Conservation (phyloP, 2,329 filamentous ascomycete genomes). For the Dissoconium aciculare region DNA sequence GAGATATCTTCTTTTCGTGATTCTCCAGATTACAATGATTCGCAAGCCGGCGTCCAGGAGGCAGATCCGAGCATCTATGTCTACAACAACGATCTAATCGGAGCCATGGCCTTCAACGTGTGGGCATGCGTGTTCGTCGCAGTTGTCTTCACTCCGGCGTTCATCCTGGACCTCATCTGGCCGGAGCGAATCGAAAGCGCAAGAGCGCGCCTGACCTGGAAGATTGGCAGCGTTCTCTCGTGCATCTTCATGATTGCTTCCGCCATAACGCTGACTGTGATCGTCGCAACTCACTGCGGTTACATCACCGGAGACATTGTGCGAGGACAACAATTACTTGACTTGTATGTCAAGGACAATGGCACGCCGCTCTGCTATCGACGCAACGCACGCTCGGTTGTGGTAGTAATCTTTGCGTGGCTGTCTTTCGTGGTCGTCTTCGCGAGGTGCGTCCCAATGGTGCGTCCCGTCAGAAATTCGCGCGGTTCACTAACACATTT, state of each 20-base stretch:
- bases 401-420: constrained; percentile 40
- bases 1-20: too few relatives aligned
- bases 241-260: constrained; percentile 33
- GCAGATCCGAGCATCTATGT: constrained; percentile 27
- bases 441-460: constrained; percentile 25
- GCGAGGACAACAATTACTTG: constrained; percentile 18
- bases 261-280: constrained; percentile 37
- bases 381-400: constrained; percentile 36
- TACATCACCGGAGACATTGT: constrained; percentile 29
- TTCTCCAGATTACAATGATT: constrained; percentile 37
- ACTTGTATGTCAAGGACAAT: constrained; percentile 22
- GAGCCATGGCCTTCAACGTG: constrained; percentile 43
- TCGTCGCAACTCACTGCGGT: constrained; percentile 34
- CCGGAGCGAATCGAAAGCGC: constrained; percentile 38
- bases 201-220: constrained; percentile 40
- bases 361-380: constrained; percentile 32
- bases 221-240: constrained; percentile 35
- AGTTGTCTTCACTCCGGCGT: constrained; percentile 43
- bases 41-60: constrained; percentile 35
- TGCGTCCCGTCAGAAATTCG: neutral
- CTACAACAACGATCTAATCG: constrained; percentile 42
- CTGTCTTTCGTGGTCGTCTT: constrained; percentile 36
- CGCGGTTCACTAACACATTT: neutral
- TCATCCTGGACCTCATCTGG: constrained; percentile 50
- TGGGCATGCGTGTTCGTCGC: constrained; percentile 43